Evolutionary conservation across 2,329 filamentous ascomycete genomes (phyloP), one percentile per base, ranked within the genome.

Genomic region (Alternaria tenuissima): DNA sequence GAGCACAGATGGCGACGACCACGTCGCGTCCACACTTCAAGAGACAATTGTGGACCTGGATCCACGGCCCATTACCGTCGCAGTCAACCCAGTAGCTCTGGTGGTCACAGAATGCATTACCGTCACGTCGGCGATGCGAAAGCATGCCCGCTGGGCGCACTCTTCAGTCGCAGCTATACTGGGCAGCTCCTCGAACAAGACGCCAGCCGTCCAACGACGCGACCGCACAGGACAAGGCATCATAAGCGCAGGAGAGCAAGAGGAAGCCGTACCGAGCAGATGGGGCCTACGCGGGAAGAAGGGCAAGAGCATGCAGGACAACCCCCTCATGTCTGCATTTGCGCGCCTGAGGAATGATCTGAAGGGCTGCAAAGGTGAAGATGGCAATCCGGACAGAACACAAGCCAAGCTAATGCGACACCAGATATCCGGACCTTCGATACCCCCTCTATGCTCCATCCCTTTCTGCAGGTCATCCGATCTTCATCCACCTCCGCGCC

Each of bases 61-160:
- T 44, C 61, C 66, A 32, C 75, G 73, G 46, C 72, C 74, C 56
- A 80, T 94, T 32, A 88, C 91, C 34, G 92, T 97, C 64, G 92
- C 94, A 43, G 91, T 97, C 68, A 92, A 97, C 74, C 93, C 94
- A 1, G 90, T 97, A 58, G 94, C 93, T 49, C 84, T 99, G 71
- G 93, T 99, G 67, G 97, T 96, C 65, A 97, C 94, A 80, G 95
- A 99, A 89, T 99, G 95, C 80, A 98, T 98, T 76, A 94, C 94
- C 46, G 94, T 99, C 81, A 98, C 95, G 14, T 97, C 94, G 64
- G 93, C 94, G 62, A 97, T 99, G 87, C 94, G 96, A 75, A 99
- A 99, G 82, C 91, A 97, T 86, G 91, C 93, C 66, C 91, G 95
- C 67, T 98, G 94, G 85, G 93, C 93, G 48, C 94, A 98, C 78